These are phyloP conservation scores for Plasmodium vivax DNA, from an alignment of 169 alveolate genomes.

Conservation along the genomic window DNA sequence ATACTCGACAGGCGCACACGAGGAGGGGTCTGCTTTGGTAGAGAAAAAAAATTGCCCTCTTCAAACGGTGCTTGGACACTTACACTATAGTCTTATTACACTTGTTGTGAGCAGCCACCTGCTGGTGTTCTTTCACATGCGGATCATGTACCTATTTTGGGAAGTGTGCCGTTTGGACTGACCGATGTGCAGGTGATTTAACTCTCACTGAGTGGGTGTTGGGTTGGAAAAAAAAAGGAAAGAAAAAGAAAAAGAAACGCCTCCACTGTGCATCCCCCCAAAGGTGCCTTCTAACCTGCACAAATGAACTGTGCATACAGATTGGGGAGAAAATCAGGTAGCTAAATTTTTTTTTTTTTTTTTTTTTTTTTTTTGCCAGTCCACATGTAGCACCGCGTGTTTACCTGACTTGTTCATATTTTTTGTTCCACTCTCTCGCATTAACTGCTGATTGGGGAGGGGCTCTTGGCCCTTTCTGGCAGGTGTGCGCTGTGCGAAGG, in stretches of 20 bases:
- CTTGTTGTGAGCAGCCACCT: neutral
- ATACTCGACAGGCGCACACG: neutral
- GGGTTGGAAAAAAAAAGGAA: neutral
- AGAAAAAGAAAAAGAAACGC: neutral
- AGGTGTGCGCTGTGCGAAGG: neutral
- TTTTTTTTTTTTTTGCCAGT: neutral
- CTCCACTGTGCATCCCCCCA: neutral
- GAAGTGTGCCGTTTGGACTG: neutral
- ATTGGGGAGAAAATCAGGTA: neutral
- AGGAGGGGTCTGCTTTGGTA: neutral
- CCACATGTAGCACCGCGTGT: neutral
- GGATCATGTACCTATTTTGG: neutral
- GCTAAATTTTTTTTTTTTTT: neutral
- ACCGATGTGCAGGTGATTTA: neutral
- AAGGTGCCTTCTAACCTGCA: neutral
- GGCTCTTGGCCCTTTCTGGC: neutral
- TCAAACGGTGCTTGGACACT: neutral
- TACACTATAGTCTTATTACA: neutral
- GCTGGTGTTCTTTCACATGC: neutral
- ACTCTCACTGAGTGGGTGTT: neutral
- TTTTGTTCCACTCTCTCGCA: neutral
- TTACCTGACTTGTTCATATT: neutral
- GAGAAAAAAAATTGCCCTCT: neutral
- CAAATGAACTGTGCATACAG: neutral
- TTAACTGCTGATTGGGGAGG: neutral